Evolutionary conservation across 2,329 filamentous ascomycete genomes (phyloP).

Genomic region (Fusarium nelsonii): DNA sequence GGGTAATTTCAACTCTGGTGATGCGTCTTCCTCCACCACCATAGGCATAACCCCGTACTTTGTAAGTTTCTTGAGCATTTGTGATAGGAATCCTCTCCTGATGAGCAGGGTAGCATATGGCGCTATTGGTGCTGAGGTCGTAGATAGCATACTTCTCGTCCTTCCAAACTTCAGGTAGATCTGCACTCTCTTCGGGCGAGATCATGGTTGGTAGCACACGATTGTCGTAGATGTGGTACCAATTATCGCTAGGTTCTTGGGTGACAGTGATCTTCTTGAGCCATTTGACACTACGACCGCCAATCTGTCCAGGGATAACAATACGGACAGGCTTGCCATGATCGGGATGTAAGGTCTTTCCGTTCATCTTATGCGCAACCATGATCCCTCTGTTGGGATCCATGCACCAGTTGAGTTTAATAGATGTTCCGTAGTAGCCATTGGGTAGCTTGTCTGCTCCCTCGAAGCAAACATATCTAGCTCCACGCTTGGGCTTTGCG

Average conservation of each 20-base stretch:
- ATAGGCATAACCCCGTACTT: conserved; percentile 85
- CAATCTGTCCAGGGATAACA: conserved; percentile 91
- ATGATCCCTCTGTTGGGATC: conserved; percentile 86
- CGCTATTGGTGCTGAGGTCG: conserved; percentile 89
- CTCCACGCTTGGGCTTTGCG: conserved; percentile 76
- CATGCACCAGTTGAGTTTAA: conserved; percentile 90
- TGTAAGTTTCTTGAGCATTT: conserved; percentile 67
- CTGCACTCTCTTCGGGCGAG: conserved; percentile 81
- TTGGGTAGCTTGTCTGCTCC: conserved; percentile 90
- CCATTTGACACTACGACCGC: conserved; percentile 94
- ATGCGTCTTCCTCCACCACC: conserved; percentile 87
- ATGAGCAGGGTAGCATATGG: conserved; percentile 82
- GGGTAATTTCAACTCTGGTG: conserved; percentile 83
- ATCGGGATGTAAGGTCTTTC: conserved; percentile 81
- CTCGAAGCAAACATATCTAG: conserved; percentile 90
- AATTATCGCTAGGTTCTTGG: conserved; percentile 84
- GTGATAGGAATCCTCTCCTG: conserved; percentile 72
- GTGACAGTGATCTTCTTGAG: conserved; percentile 84
- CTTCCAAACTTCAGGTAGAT: conserved; percentile 81
- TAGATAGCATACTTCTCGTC: conserved; percentile 95
- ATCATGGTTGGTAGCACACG: conserved; percentile 89
- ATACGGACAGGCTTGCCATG: conserved; percentile 87
- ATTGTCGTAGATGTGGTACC: conserved; percentile 97
- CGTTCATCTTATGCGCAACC: conserved; percentile 92
- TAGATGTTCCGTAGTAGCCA: conserved; percentile 87